These are phyloP conservation scores for Blastosporella zonata DNA, from an alignment of 1,284 basidiomycete genomes.

Conservation along the genomic window DNA sequence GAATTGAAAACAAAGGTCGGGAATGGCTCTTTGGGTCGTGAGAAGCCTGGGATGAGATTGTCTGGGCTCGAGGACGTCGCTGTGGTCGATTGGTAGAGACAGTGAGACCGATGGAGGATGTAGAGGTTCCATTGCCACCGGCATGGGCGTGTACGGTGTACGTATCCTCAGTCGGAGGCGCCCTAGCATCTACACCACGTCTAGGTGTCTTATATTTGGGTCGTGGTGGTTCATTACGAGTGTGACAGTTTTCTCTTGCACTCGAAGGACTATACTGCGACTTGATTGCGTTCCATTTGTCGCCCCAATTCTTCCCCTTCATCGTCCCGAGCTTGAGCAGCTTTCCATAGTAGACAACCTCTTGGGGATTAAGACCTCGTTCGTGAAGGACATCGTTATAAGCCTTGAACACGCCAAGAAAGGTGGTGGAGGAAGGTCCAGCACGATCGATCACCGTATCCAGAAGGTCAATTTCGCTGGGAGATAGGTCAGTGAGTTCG, in stretches of 20 bases:
- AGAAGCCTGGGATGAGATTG: constrained; percentile 2
- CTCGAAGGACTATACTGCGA: constrained; percentile 42
- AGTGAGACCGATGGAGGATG: constrained; percentile 2
- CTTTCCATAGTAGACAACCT: constrained; percentile 78
- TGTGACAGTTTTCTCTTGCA: background rate
- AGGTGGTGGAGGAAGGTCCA: constrained; percentile 62
- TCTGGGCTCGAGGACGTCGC: constrained; percentile 2
- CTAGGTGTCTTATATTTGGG: background rate
- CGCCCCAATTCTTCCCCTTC: constrained; percentile 71
- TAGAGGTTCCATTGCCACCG: constrained; percentile 9
- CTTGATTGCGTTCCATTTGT: constrained; percentile 74
- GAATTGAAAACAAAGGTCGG: constrained; percentile 2
- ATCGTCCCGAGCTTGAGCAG: constrained; percentile 75
- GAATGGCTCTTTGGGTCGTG: constrained; percentile 3
- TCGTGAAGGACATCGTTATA: constrained; percentile 75
- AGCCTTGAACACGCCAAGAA: constrained; percentile 75
- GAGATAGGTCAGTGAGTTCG: constrained; percentile 57
- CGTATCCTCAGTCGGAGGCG: constrained; percentile 13
- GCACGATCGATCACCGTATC: constrained; percentile 71
- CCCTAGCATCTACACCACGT: constrained; percentile 7
- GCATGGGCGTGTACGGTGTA: constrained; percentile 22
- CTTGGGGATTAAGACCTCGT: constrained; percentile 72
- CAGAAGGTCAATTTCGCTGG: constrained; percentile 64
- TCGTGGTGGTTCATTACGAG: background rate
- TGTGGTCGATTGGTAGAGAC: background rate